Evolutionary conservation across 164 flowering plant species (phyloP), one percentile per base, ranked within the genome.

Genomic region (Macadamia integrifolia): DNA sequence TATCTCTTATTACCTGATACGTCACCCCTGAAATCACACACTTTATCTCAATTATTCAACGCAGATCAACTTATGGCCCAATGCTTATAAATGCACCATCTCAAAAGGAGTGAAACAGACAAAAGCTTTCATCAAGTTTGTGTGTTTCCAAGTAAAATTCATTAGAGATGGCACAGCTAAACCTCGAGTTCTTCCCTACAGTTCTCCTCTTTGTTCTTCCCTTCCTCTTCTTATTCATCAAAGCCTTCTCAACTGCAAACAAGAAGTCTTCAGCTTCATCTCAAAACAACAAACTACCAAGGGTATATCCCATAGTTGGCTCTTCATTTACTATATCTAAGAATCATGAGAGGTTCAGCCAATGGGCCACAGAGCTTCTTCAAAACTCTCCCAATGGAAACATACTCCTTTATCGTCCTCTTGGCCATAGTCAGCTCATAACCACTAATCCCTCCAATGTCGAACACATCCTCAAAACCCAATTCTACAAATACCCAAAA

Each of bases 361-460:
- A 67, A 40, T 85, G 86, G 86, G 28, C 66, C 1, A 23, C 85
- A 5, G 75, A 77, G 5, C n/a, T 81, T 43, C 32, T 82, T 6
- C 6, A 18, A 0, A 13, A 59, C 23, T 80, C 85, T 1, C 86
- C 87, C 6, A 32, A 78, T 9, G 62, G 76, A 17, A 85, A 86
- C 29, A 76, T 78, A 66, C 53, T 66, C 49, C 65, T 82, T 60
- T 74, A 69, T 30, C 78, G 79, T 11, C 58, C 64, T 2, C 15
- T 76, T 0, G 84, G 80, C 53, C 13, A 3, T 0, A 66, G 64
- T 17, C 58, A 65, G 0, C 15, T 80, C 64, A 0, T 80, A 65
- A 87, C 92, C 0, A 83, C 80, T 6, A 83, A 87, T 66, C 85
- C 89, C 1, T 56, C 80, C 64, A 75, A 67, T 6, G 88, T 84